A percentile compares a stretch with the other conserved stretches of the same genome.
These are phyloP conservation scores for Podospora didyma DNA, from an alignment of 495 filamentous ascomycete species.

Conservation along the genomic window DNA sequence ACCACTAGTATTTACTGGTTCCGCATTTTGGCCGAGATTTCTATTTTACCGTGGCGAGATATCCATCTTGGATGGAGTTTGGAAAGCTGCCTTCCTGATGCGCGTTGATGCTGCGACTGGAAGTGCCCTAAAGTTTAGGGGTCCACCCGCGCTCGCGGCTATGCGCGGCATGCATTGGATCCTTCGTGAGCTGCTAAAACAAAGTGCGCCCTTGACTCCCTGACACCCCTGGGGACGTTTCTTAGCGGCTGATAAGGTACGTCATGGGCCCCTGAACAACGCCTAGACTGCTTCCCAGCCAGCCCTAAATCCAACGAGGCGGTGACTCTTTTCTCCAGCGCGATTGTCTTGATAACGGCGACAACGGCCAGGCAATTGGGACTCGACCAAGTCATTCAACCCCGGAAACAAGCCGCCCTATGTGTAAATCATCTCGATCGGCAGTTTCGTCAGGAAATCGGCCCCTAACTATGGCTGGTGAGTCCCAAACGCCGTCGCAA, in stretches of 20 bases:
- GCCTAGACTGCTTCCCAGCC: too few species aligned
- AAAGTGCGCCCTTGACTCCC: slow-evolving; percentile 14
- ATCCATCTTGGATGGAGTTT: too few species aligned
- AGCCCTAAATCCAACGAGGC: background rate
- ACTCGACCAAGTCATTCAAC: background rate
- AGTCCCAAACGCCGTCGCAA: background rate
- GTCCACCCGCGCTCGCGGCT: slow-evolving; percentile 11
- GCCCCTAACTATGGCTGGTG: slow-evolving; percentile 8
- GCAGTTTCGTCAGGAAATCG: background rate
- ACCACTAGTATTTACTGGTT: too few species aligned
- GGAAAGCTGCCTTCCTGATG: background rate
- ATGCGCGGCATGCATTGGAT: slow-evolving; percentile 19
- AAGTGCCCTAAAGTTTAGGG: slow-evolving; percentile 7
- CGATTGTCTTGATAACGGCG: background rate
- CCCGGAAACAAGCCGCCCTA: background rate
- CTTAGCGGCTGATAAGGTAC: slow-evolving; percentile 5
- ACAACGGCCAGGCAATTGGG: background rate
- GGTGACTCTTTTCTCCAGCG: slow-evolving; percentile 8
- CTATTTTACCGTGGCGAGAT: background rate
- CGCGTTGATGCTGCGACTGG: background rate
- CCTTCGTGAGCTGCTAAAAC: slow-evolving; percentile 13
- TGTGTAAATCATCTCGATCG: background rate
- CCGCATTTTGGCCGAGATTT: too few species aligned
- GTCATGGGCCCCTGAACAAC: slow-evolving; percentile 6
- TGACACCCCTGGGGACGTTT: slow-evolving; percentile 5